phyloP scores from a whole-genome alignment of 306 rosid species.

The Cucumis sativus region Cucumber_9930_V3 NC_026656.2:14569001-14569500 shows the following conservation, averaged over 20 bases:
- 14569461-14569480: no score
- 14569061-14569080: constrained; percentile 54
- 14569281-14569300: no score
- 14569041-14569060: constrained; percentile 2
- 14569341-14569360: constrained; percentile 14
- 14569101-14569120: constrained; percentile 21
- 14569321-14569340: constrained; percentile 25
- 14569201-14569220: constrained; percentile 22
- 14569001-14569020: constrained; percentile 22
- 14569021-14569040: constrained; percentile 38
- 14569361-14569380: constrained; percentile 3
- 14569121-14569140: not conserved
- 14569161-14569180: not conserved
- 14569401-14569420: constrained; percentile 21
- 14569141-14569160: not conserved
- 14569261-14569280: not conserved
- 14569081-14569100: constrained; percentile 14
- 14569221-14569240: constrained; percentile 19
- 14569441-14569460: not conserved
- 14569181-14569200: not conserved
- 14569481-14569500: not conserved
- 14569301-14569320: constrained; percentile 12
- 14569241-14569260: constrained; percentile 6
- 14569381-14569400: constrained; percentile 28
- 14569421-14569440: not conserved